These are phyloP conservation scores for Boletus pseudopeckii DNA, from an alignment of 768 basidiomycete species.

Conservation along the genomic window DNA sequence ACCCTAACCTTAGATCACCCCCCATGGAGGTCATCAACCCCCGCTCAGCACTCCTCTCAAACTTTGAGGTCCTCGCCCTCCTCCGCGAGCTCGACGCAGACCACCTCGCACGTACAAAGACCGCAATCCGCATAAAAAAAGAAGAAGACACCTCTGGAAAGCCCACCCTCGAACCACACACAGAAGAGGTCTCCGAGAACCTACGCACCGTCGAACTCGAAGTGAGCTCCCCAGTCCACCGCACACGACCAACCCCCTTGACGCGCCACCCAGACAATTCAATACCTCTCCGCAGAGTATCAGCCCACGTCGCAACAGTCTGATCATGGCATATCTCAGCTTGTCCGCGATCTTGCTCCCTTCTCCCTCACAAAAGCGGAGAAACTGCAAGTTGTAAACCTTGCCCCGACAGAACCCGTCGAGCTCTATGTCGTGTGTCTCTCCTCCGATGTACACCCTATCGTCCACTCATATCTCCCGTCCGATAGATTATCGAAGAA, in stretches of 20 bases:
- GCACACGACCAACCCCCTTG: neutral
- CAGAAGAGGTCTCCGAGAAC: constrained; percentile 71
- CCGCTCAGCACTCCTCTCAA: constrained; percentile 80
- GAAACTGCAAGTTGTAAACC: constrained; percentile 89
- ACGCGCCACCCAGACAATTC: constrained; percentile 60
- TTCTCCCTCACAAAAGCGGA: constrained; percentile 85
- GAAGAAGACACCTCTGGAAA: constrained; percentile 58
- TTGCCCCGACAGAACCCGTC: constrained; percentile 76
- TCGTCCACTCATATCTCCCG: neutral
- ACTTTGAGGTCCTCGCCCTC: constrained; percentile 79
- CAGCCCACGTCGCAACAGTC: constrained; percentile 69
- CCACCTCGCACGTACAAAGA: constrained; percentile 64
- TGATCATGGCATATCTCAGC: constrained; percentile 55
- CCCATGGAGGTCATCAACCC: constrained; percentile 39
- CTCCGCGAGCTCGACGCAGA: constrained; percentile 75
- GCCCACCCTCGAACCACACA: constrained; percentile 29
- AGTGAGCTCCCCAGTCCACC: constrained; percentile 19
- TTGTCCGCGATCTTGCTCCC: constrained; percentile 63
- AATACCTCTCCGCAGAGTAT: constrained; percentile 73
- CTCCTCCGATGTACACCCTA: neutral
- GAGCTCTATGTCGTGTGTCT: constrained; percentile 83
- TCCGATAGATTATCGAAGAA: constrained; percentile 84
- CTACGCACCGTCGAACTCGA: constrained; percentile 84
- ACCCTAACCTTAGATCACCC: constrained; percentile 19
- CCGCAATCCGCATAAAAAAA: constrained; percentile 71